Conservation (phyloP, 2,329 filamentous ascomycete species). For the Beauveria sp. region DNA sequence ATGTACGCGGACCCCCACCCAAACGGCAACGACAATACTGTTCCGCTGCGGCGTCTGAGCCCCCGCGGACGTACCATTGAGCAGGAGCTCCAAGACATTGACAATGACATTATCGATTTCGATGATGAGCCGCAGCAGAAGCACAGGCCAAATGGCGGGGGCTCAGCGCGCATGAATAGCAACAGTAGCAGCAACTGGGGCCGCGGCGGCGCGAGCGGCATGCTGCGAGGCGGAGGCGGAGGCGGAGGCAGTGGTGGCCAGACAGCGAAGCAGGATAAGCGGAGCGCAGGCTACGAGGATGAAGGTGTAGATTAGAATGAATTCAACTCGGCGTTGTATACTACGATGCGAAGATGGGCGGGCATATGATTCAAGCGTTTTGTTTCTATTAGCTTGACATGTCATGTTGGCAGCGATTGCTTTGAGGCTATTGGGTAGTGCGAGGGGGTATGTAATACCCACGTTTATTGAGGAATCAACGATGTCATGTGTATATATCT, state of each 20-base stretch:
- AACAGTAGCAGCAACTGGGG: slow-evolving; percentile 32
- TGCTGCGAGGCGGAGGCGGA: slow-evolving; percentile 31
- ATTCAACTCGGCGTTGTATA: background rate
- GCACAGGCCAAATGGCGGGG: slow-evolving; percentile 17
- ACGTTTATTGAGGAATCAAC: too few species aligned
- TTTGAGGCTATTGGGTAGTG: too few species aligned
- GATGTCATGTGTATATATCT: background rate
- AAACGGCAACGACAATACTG: slow-evolving; percentile 16
- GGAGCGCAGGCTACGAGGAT: slow-evolving; percentile 16
- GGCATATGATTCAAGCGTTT: too few species aligned
- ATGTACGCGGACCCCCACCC: slow-evolving; percentile 33
- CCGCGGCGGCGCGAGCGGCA: slow-evolving; percentile 34
- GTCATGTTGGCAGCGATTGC: too few species aligned
- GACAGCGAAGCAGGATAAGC: background rate
- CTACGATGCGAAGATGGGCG: background rate
- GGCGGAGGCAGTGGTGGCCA: slow-evolving; percentile 14
- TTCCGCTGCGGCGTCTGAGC: slow-evolving; percentile 41
- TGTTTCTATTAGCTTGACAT: too few species aligned
- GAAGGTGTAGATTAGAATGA: slow-evolving; percentile 26
- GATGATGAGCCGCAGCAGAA: slow-evolving; percentile 30
- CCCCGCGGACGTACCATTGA: slow-evolving; percentile 37
- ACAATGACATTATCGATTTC: slow-evolving; percentile 25
- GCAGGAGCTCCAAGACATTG: slow-evolving; percentile 33
- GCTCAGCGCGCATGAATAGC: slow-evolving; percentile 27
- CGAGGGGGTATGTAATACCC: too few species aligned